Conservation (phyloP, 768 basidiomycete species). For the Lactarius sp. region DNA sequence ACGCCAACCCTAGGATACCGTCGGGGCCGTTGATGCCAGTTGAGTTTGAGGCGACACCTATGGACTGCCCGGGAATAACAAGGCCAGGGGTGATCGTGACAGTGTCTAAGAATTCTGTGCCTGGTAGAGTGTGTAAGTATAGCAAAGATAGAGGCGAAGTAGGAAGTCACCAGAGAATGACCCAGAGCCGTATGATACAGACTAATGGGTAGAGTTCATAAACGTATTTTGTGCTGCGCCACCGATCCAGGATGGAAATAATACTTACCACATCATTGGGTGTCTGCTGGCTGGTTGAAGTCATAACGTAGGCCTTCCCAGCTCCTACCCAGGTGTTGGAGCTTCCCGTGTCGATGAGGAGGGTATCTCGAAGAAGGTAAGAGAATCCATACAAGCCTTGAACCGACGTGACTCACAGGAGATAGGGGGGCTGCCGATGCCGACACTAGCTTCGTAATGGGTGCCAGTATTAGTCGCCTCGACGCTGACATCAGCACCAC, state of each 20-base stretch:
- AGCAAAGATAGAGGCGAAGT: not conserved
- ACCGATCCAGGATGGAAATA: not conserved
- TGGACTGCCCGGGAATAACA: conserved; percentile 42
- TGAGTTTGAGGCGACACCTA: conserved; percentile 27
- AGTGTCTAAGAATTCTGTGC: conserved; percentile 40
- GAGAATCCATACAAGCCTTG: conserved; percentile 1
- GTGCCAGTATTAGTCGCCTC: conserved; percentile 41
- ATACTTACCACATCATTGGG: conserved; percentile 43
- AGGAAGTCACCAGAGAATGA: conserved; percentile 47
- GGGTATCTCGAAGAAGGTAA: conserved; percentile 36
- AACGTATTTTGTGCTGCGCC: not conserved
- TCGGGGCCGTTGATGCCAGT: conserved; percentile 45
- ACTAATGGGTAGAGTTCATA: conserved; percentile 31
- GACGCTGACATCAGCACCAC: conserved; percentile 28
- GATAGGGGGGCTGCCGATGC: conserved; percentile 53
- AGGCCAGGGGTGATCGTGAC: conserved; percentile 50
- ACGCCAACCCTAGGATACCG: conserved; percentile 59
- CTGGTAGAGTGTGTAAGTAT: conserved; percentile 6
- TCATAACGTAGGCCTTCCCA: conserved; percentile 38
- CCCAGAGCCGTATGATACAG: conserved; percentile 59
- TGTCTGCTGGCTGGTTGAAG: conserved; percentile 47
- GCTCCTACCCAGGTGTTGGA: too few species aligned
- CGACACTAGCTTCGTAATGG: conserved; percentile 37
- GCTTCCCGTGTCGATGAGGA: conserved; percentile 37
- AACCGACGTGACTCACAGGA: conserved; percentile 37